phyloP scores from a whole-genome alignment of 179 eudicot species.

The Camellia oleifera region DNA sequence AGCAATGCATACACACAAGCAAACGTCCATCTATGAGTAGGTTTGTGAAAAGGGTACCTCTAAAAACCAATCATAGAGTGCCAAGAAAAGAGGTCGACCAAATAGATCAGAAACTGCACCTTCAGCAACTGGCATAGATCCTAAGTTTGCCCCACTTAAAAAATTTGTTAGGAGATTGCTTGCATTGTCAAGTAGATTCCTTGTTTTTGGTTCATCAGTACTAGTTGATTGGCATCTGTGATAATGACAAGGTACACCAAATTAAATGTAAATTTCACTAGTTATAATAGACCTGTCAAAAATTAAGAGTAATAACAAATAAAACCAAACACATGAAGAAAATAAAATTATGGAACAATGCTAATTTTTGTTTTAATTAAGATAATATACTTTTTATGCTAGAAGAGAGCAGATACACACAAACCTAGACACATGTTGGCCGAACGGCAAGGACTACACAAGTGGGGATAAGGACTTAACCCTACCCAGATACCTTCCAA shows the following conservation, averaged over 20 bases:
- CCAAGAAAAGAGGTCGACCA: conserved; percentile 83
- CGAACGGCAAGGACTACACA: not conserved
- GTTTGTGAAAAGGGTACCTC: conserved; percentile 53
- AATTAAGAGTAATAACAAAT: not conserved
- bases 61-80: conserved; percentile 95
- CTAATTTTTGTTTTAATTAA: not conserved
- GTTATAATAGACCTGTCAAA: not conserved
- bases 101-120: conserved; percentile 98
- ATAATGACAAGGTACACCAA: conserved; percentile 10
- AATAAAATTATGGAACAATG: not conserved
- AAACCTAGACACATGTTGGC: not conserved
- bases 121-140: conserved; percentile 95
- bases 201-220: conserved; percentile 65
- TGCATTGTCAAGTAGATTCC: conserved; percentile 81
- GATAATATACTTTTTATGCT: not conserved
- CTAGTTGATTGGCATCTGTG: conserved; percentile 78
- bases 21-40: conserved; percentile 3
- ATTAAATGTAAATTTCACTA: not conserved
- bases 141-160: conserved; percentile 81
- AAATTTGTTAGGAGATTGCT: conserved; percentile 91
- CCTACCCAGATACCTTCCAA: not conserved
- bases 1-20: not conserved
- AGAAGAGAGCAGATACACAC: not conserved
- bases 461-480: not conserved
- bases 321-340: not conserved